Percentiles rank a stretch among this genome's conserved stretches.
phyloP scores from a whole-genome alignment of 1,284 basidiomycete species.

The Wallemia ichthyophaga region DNA sequence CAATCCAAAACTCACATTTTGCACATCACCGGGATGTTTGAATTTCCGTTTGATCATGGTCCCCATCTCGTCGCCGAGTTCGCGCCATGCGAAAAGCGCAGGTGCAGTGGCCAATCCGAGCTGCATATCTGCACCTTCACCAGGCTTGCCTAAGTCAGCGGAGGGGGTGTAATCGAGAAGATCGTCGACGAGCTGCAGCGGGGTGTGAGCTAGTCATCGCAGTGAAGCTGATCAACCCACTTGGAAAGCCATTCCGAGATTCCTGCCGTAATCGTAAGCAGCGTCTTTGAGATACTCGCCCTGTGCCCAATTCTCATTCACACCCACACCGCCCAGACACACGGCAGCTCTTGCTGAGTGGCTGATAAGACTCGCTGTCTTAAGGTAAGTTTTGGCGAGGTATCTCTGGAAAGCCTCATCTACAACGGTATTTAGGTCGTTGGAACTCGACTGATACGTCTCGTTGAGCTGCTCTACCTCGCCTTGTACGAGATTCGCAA shows the following conservation, averaged over 20 bases:
- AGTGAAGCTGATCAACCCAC: constrained; percentile 20
- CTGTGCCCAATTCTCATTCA: constrained; percentile 22
- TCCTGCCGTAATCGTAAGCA: constrained; percentile 70
- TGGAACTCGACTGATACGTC: constrained; percentile 13
- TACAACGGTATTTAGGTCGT: constrained; percentile 13
- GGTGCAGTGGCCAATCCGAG: constrained; percentile 75
- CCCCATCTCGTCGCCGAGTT: constrained; percentile 40
- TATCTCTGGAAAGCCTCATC: constrained; percentile 51
- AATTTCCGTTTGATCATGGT: constrained; percentile 66
- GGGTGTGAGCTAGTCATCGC: too few species aligned
- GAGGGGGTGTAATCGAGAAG: constrained; percentile 54
- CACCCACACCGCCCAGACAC: constrained; percentile 49
- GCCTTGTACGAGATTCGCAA: constrained; percentile 85
- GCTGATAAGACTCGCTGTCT: constrained; percentile 84
- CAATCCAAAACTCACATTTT: constrained; percentile 38
- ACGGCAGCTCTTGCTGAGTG: constrained; percentile 70
- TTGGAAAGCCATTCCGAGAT: constrained; percentile 80
- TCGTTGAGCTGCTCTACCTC: constrained; percentile 67
- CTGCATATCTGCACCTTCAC: constrained; percentile 48
- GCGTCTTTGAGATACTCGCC: constrained; percentile 61
- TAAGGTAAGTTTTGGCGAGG: constrained; percentile 78
- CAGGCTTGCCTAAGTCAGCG: constrained; percentile 45
- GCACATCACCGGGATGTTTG: constrained; percentile 48
- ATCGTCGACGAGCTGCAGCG: constrained; percentile 91
- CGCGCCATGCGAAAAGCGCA: constrained; percentile 77